phyloP scores from a whole-genome alignment of 2,329 filamentous ascomycete genomes.

The Zymoseptoria crescenta region DNA sequence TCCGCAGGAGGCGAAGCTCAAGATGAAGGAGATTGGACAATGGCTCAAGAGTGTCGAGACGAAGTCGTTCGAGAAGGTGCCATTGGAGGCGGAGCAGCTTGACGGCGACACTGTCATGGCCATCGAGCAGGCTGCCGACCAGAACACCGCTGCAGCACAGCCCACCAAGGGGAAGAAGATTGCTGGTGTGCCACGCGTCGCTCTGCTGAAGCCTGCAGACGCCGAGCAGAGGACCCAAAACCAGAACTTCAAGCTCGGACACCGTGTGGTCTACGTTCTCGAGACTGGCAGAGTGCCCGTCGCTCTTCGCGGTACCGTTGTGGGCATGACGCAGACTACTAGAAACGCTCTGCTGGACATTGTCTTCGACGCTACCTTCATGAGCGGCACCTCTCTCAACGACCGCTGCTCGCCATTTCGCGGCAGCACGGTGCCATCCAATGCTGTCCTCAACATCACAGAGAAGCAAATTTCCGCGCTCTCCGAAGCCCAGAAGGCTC shows the following conservation, averaged over 20 bases:
- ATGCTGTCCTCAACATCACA: slow-evolving; percentile 82
- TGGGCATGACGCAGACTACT: slow-evolving; percentile 82
- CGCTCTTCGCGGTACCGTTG: slow-evolving; percentile 83
- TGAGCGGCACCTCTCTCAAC: slow-evolving; percentile 89
- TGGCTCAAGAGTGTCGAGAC: slow-evolving; percentile 91
- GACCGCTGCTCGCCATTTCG: slow-evolving; percentile 89
- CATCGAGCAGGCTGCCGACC: slow-evolving; percentile 70
- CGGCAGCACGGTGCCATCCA: slow-evolving; percentile 80
- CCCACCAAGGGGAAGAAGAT: slow-evolving; percentile 60
- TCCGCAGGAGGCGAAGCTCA: slow-evolving; percentile 60
- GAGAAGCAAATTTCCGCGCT: slow-evolving; percentile 70
- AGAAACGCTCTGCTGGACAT: slow-evolving; percentile 78
- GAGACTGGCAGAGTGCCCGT: slow-evolving; percentile 93
- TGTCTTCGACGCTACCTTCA: slow-evolving; percentile 89
- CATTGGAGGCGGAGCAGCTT: slow-evolving; percentile 89
- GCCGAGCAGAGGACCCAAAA: slow-evolving; percentile 86
- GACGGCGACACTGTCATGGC: slow-evolving; percentile 81
- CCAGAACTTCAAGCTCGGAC: slow-evolving; percentile 76
- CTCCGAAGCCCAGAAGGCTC: slow-evolving; percentile 30
- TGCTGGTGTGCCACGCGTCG: slow-evolving; percentile 73
- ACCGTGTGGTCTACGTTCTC: slow-evolving; percentile 86
- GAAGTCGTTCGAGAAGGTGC: slow-evolving; percentile 90
- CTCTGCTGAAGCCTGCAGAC: slow-evolving; percentile 85
- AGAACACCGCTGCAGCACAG: slow-evolving; percentile 37
- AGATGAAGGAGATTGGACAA: slow-evolving; percentile 85